A percentile compares a stretch with the other conserved stretches of the same genome.
Evolutionary conservation across 441 rosid species (phyloP).

Genomic region (Populus hybrid): DNA sequence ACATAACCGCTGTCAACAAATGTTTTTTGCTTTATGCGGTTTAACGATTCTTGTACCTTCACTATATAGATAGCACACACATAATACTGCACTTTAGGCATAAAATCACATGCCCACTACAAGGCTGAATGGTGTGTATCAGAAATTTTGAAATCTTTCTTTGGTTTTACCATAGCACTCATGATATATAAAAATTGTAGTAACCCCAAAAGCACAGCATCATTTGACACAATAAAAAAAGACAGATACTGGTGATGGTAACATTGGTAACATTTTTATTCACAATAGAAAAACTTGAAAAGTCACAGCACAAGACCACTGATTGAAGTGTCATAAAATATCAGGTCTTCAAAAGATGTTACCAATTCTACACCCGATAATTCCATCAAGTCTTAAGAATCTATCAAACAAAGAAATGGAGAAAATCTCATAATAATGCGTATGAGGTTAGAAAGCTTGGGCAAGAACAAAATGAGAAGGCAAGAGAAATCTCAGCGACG

Average conservation of each 20-base stretch:
- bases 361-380: not conserved
- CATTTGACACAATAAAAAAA: not conserved
- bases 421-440: not conserved
- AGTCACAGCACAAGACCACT: not conserved
- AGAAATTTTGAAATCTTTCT: not conserved
- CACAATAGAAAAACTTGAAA: not conserved
- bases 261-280: too few species aligned
- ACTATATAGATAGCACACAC: not conserved
- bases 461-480: not conserved
- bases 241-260: not conserved
- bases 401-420: not conserved
- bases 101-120: not conserved
- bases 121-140: not conserved
- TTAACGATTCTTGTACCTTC: not conserved
- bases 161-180: not conserved
- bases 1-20: not conserved
- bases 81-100: not conserved
- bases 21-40: not conserved
- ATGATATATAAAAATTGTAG: not conserved
- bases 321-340: not conserved
- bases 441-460: not conserved
- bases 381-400: not conserved
- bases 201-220: not conserved
- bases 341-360: not conserved
- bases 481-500: slow-evolving; percentile 3